phyloP scores from a whole-genome alignment of 164 flowering plant genomes.

The Umbilicus rupestris region DNA sequence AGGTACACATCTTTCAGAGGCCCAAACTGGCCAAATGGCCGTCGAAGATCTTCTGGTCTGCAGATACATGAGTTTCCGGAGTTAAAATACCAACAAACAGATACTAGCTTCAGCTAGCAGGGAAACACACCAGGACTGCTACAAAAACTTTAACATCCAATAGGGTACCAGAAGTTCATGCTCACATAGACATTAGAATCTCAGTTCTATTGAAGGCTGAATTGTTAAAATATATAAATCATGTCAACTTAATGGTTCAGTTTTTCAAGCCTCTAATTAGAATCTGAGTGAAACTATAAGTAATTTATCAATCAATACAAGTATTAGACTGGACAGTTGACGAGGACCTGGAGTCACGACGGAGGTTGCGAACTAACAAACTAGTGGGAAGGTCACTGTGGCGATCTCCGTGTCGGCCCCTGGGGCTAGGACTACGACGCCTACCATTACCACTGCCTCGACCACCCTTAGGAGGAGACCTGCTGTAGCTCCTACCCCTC shows the following conservation, averaged over 20 bases:
- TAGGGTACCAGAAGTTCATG: too few species aligned
- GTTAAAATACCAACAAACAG: not conserved
- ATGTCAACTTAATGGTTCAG: too few species aligned
- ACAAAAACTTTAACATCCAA: not conserved
- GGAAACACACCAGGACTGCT: too few species aligned
- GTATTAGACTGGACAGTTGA: not conserved
- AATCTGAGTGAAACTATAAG: too few species aligned
- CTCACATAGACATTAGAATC: too few species aligned
- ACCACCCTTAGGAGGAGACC: slow-evolving; percentile 75
- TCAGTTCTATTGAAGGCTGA: too few species aligned
- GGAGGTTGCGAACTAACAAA: slow-evolving; percentile 84
- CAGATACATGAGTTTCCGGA: not conserved
- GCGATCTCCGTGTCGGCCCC: slow-evolving; percentile 59
- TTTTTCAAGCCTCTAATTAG: too few species aligned
- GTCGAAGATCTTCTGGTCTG: slow-evolving; percentile 16
- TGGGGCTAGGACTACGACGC: slow-evolving; percentile 63
- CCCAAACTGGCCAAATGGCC: slow-evolving; percentile 16
- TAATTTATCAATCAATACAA: not conserved
- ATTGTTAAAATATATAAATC: too few species aligned
- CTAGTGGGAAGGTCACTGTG: slow-evolving; percentile 76
- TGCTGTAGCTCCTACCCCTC: slow-evolving; percentile 88
- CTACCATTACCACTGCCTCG: slow-evolving; percentile 3
- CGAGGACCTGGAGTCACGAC: slow-evolving; percentile 68
- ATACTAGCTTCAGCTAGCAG: too few species aligned
- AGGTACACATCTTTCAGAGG: slow-evolving; percentile 15